A percentile compares a stretch with the other conserved stretches of the same genome.
These are phyloP conservation scores for Calonectria montana DNA, from an alignment of 2,329 filamentous ascomycete genomes.

Conservation along the genomic window DNA sequence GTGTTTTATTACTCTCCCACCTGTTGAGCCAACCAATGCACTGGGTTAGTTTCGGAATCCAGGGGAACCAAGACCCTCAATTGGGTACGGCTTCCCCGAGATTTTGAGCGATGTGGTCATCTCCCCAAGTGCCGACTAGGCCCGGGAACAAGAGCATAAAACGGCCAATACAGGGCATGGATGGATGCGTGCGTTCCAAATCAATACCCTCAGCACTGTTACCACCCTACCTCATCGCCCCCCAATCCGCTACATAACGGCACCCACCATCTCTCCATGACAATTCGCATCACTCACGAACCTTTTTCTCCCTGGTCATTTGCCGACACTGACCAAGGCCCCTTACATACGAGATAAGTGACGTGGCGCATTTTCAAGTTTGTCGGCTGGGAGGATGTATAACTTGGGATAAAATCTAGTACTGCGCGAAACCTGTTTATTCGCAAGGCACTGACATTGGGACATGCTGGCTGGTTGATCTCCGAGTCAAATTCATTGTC, in stretches of 20 bases:
- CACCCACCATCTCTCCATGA: neutral
- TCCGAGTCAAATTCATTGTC: neutral
- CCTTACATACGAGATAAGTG: constrained; percentile 2
- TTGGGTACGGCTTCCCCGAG: constrained; percentile 10
- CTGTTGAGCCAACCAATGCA: neutral
- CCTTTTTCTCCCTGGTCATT: neutral
- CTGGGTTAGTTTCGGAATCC: constrained; percentile 9
- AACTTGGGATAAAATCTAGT: neutral
- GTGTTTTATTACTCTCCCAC: neutral
- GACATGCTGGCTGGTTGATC: neutral
- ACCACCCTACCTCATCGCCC: neutral
- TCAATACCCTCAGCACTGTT: neutral
- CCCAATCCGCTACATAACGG: neutral
- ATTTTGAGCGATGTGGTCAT: neutral
- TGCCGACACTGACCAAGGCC: neutral
- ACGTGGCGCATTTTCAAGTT: neutral
- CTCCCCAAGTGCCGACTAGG: neutral
- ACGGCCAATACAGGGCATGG: neutral
- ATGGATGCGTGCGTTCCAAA: neutral
- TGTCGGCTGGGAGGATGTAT: neutral
- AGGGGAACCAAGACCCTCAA: neutral
- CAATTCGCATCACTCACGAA: neutral
- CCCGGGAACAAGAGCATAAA: neutral
- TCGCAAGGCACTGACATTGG: neutral
- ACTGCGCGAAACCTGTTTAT: neutral